Evolutionary conservation across 441 rosid genomes (phyloP), one percentile per base, ranked within the genome.

Genomic region (Hura crepitans): DNA sequence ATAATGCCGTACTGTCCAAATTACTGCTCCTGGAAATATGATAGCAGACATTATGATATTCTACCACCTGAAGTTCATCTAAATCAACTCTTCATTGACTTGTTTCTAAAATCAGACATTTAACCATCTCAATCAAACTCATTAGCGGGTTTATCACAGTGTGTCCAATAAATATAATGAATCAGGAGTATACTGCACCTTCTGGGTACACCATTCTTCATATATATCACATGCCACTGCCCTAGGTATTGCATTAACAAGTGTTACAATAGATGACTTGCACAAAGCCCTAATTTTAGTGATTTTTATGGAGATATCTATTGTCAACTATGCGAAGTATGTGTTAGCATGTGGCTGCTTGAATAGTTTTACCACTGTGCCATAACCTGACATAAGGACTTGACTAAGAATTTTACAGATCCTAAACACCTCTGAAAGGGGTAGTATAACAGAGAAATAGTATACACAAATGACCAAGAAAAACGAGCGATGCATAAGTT

Each of bases 141-240:
- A 43, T 23, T 23, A 22, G 10, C 5, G 13, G 50, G 62, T 55
- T 15, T 17, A 11, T 39, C 51, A 20, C 13, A 27, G 30, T 23
- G 39, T 23, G 39, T 27, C 31, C 1, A 56, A 17, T 12, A 17
- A 67, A 25, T 43, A 68, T 37, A 68, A 68, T 23, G 25, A 18
- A 57, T 62, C 45, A 62, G 55, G 53, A 27, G 30, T 30, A 63
- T 54, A 45, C 46, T 53, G 62, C 56, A 55, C 46, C 65, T 58
- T 69, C 33, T 14, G 22, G n/a, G 62, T 20, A 47, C 53, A 43
- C 23, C 28, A 71, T 62, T 71, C 68, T 70, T 50, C 50, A 51
- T 39, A 61, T 37, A 17, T 28, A 27, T 50, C 68, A 70, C 53
- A 50, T 61, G 67, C 54, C 54, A 51, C 11, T 51, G 50, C 60